Conservation (phyloP, 2,329 filamentous ascomycete species). For the Colletotrichum zoysiae region DNA sequence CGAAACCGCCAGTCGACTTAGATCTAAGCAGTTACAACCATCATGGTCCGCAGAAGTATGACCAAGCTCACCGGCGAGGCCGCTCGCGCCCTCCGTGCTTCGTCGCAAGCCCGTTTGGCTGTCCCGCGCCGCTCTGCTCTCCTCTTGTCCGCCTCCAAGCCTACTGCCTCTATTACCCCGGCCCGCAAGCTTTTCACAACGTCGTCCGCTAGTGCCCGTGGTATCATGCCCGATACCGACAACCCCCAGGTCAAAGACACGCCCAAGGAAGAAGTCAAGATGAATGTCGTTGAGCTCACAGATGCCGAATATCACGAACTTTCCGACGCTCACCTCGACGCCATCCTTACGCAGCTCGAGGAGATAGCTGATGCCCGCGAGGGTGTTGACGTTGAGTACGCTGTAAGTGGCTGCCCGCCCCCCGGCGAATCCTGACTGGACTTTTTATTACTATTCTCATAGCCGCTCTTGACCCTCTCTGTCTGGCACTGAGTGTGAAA, state of each 20-base stretch:
- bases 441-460: neutral
- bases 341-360: conserved; percentile 73
- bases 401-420: conserved; percentile 66
- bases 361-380: conserved; percentile 77
- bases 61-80: conserved; percentile 55
- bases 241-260: conserved; percentile 63
- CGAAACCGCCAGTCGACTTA: neutral
- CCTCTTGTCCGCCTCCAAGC: conserved; percentile 30
- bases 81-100: conserved; percentile 50
- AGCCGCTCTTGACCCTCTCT: neutral
- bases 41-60: conserved; percentile 51
- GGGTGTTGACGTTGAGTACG: conserved; percentile 89
- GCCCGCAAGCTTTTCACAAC: conserved; percentile 50
- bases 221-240: conserved; percentile 71
- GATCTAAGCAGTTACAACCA: neutral
- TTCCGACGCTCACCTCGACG: conserved; percentile 80
- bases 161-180: conserved; percentile 40
- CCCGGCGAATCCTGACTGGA: neutral
- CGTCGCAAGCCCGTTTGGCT: conserved; percentile 44
- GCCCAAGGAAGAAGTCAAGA: conserved; percentile 55
- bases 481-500: neutral
- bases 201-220: conserved; percentile 53
- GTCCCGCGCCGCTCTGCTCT: conserved; percentile 27
- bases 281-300: conserved; percentile 71
- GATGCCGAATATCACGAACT: conserved; percentile 81